Evolutionary conservation across 2,329 filamentous ascomycete genomes (phyloP), one percentile per base, ranked within the genome.

Genomic region (Penicillium concentricum): DNA sequence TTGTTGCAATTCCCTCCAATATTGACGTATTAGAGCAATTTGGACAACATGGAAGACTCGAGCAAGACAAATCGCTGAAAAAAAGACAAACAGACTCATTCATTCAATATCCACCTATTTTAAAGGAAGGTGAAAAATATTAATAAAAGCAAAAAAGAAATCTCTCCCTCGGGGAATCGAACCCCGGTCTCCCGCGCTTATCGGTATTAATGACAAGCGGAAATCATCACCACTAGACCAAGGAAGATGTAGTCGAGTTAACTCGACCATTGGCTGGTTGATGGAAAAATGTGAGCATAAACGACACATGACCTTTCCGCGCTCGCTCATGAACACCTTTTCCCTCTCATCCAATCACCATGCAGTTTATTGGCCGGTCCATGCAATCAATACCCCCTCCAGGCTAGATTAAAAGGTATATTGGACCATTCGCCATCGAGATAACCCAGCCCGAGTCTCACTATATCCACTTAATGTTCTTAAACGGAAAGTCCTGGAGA

Each of bases 181-280:
- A 73, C 69, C 68, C 67, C 68, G 71, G 72, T 70, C 70, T 69
- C 65, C 71, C 70, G 72, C 69, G 70, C 70, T 69, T 62, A 60
- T 62, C 58, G 45, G 60, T 63, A 8, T 59, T 67, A 64, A 59
- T 72, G 71, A 72, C 70, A 73, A 72, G 69, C 70, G 72, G 70
- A 73, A 69, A 72, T 72, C 71, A 73, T 72, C 70, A 73, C 71
- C 69, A 73, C 71, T 73, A 73, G 69, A 72, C 70, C 71, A 72
- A 67, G 64, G 64, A 67, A 67, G 64, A 67, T 56, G 30, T 60
- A 54, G 45, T 16, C 30, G 58, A 66, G 64, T 66, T 65, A 64
- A 57, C 64, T 66, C 62, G 63, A 42, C 64, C 64, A 66, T 66
- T 66, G 64, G 64, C 43, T 65, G 63, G 60, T 61, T 63, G 60